Base-by-base conservation (phyloP, 371 early-diverging fungal species). In the Mortierella sp. region DNA sequence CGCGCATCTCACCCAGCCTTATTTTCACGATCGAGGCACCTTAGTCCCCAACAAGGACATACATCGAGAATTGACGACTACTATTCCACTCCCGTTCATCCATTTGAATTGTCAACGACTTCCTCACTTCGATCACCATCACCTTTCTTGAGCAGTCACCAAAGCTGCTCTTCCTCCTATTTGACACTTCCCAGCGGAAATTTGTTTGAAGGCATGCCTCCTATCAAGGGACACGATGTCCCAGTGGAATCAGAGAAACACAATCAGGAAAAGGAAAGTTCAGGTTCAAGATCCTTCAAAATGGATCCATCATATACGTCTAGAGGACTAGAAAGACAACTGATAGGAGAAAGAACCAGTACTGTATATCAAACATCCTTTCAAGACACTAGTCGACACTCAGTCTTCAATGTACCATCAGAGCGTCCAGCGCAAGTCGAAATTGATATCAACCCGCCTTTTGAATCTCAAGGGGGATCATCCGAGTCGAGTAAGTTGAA, bases 371-470 rank as follows among this genome's bases (percentile, higher is more conserved):
- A 32, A 26, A 47, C 14, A 18, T 18, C 47, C 18, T 12, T 18
- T 47, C 47, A 47, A 18, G 18, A 30, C n/a, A 8, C 6, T 22
- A 26, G 35, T n/a, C n/a, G 54, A 24, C 54, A 0, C 24, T 43
- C 58, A 16, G 9, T 22, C 4, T 22, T 9, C 11, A 32, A 32
- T 14, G 30, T 43, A 28, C 2, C 40, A 32, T 16, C 35, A 26
- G 8, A 51, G 16, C 10, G 30, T 24, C 39, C 51, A 28, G 30
- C 49, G 8, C 72, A 72, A 26, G 37, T 62, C 24, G 62, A 39
- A 24, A 66, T 75, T 35, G 70, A 75, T 37, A 62, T 75, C 22
- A 62, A 57, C 28, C 62, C 62, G 45, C 57, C 65, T 30, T 35
- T 28, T 32, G 58, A 62, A 6, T 43, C 75, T 5, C 57, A 40